phyloP scores from a whole-genome alignment of 1,284 basidiomycete genomes.

The Moesziomyces globuligerus region DNA sequence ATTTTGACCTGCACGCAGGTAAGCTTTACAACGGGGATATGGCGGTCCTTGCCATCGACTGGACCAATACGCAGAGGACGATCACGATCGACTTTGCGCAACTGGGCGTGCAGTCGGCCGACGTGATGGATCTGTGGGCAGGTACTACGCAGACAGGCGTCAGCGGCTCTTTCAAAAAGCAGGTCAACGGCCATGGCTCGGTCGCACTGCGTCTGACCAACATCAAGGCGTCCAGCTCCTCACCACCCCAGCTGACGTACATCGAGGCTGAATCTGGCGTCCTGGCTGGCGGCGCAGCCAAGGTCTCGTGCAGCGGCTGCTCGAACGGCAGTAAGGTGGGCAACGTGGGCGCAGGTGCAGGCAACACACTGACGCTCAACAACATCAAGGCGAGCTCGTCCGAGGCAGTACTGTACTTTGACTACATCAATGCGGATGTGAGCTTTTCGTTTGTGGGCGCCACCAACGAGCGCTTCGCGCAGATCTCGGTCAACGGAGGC shows the following conservation, averaged over 20 bases:
- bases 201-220: slow-evolving; percentile 38
- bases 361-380: slow-evolving; percentile 24
- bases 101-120: slow-evolving; percentile 30
- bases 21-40: slow-evolving; percentile 40
- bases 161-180: slow-evolving; percentile 18
- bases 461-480: slow-evolving; percentile 28
- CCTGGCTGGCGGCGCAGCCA: slow-evolving; percentile 14
- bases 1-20: slow-evolving; percentile 43
- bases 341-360: slow-evolving; percentile 18
- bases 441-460: slow-evolving; percentile 25
- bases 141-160: slow-evolving; percentile 9
- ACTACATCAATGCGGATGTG: slow-evolving; percentile 51
- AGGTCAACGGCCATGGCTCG: slow-evolving; percentile 40
- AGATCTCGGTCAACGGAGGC: slow-evolving; percentile 45
- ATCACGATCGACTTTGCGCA: slow-evolving; percentile 41
- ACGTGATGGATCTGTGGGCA: slow-evolving; percentile 37
- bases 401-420: slow-evolving; percentile 37
- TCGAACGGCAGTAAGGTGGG: slow-evolving; percentile 35
- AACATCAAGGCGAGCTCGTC: slow-evolving; percentile 18
- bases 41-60: slow-evolving; percentile 45
- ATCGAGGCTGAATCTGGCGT: slow-evolving; percentile 23
- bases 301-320: slow-evolving; percentile 35
- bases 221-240: slow-evolving; percentile 10
- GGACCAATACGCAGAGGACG: slow-evolving; percentile 21
- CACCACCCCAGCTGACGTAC: slow-evolving; percentile 20